These are phyloP conservation scores for Psilocybe cubensis DNA, from an alignment of 768 basidiomycete species.

Conservation along the genomic window DNA sequence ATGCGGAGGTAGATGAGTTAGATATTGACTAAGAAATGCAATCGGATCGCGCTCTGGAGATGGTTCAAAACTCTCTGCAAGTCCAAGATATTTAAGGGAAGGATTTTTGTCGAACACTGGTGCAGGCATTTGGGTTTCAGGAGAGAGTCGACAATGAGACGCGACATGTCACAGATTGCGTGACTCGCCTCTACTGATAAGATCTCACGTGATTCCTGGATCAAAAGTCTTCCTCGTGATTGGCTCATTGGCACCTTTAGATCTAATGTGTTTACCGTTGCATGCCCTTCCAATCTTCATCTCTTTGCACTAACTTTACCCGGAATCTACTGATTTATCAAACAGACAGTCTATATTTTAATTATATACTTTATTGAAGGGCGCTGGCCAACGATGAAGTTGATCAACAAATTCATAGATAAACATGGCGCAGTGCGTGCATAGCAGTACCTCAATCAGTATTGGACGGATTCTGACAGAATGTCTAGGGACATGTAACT, in stretches of 20 bases:
- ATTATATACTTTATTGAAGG: no score
- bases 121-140: constrained; percentile 13
- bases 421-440: constrained; percentile 76
- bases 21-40: constrained; percentile 62
- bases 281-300: neutral
- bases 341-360: neutral
- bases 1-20: constrained; percentile 70
- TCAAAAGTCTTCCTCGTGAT: neutral
- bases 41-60: constrained; percentile 62
- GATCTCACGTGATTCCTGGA: neutral
- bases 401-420: constrained; percentile 81
- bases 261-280: neutral
- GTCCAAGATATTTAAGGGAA: constrained; percentile 53
- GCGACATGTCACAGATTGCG: constrained; percentile 19
- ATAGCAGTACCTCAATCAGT: constrained; percentile 8
- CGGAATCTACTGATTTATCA: neutral
- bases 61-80: constrained; percentile 61
- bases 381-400: constrained; percentile 70
- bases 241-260: neutral
- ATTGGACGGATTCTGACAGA: constrained; percentile 34
- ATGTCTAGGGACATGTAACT: constrained; percentile 84
- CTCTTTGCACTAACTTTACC: neutral
- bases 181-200: constrained; percentile 1
- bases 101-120: constrained; percentile 35
- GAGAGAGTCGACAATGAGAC: constrained; percentile 4